These are phyloP conservation scores for Patellaria atrata DNA, from an alignment of 495 filamentous ascomycete genomes.

Conservation along the genomic window DNA sequence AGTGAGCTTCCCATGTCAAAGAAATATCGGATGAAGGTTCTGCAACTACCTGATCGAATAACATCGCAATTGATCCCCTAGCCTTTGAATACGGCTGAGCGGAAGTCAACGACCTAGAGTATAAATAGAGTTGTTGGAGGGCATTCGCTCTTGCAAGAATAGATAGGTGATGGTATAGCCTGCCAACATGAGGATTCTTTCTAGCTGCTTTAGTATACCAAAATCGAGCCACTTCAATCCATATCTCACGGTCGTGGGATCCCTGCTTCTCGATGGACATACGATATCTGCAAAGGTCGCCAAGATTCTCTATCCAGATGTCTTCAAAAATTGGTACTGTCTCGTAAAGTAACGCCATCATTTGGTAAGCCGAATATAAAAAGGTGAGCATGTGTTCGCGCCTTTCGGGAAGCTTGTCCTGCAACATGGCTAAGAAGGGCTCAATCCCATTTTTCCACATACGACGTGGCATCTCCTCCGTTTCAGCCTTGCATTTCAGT, in stretches of 20 bases:
- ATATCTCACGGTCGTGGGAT: constrained; percentile 55
- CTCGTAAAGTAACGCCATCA: constrained; percentile 65
- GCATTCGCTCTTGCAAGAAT: constrained; percentile 64
- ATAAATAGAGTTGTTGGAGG: constrained; percentile 63
- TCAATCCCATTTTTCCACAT: constrained; percentile 84
- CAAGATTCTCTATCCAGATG: constrained; percentile 85
- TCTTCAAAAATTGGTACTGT: constrained; percentile 63
- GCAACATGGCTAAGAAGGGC: constrained; percentile 57
- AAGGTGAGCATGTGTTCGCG: constrained; percentile 70
- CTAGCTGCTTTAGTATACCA: constrained; percentile 77
- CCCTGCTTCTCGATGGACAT: constrained; percentile 73
- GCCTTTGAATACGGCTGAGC: constrained; percentile 32
- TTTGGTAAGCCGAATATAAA: constrained; percentile 67
- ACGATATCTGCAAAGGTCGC: constrained; percentile 56
- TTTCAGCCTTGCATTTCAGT: constrained; percentile 43
- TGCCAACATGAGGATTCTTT: constrained; percentile 50
- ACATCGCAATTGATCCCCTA: constrained; percentile 52
- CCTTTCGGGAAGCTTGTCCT: constrained; percentile 52
- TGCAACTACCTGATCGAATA: constrained; percentile 52
- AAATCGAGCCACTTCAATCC: constrained; percentile 58
- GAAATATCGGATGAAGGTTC: constrained; percentile 25
- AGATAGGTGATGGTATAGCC: constrained; percentile 74
- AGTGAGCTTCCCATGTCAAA: constrained; percentile 32
- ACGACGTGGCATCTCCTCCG: constrained; percentile 65
- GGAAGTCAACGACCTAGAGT: constrained; percentile 30